Conservation (phyloP, 345 rosid species). For the Aurinia saxatilis region DNA sequence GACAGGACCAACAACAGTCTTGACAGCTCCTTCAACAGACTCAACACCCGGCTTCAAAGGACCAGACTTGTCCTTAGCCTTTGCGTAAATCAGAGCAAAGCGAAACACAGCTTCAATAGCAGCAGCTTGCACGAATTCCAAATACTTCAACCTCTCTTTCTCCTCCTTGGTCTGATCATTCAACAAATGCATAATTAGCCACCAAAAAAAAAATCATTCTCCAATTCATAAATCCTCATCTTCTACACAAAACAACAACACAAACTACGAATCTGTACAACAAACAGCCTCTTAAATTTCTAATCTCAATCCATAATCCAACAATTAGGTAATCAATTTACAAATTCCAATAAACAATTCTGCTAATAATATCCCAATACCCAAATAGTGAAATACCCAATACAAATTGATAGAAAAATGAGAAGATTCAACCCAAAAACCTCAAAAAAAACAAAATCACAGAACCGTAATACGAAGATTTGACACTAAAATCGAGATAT, state of each 20-base stretch:
- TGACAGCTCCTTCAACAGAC: slow-evolving; percentile 73
- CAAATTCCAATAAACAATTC: not conserved
- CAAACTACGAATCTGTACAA: not conserved
- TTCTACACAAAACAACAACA: not conserved
- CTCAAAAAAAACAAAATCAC: not conserved
- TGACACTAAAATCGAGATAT: not conserved
- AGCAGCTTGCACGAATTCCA: slow-evolving; percentile 78
- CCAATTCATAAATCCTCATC: not conserved
- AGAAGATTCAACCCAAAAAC: too few relatives aligned
- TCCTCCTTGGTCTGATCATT: slow-evolving; percentile 25
- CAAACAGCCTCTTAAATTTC: not conserved
- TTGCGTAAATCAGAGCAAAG: slow-evolving; percentile 46
- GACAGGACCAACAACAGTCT: slow-evolving; percentile 73
- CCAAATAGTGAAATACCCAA: not conserved
- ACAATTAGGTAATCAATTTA: not conserved
- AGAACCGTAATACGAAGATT: not conserved
- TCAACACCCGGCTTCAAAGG: slow-evolving; percentile 81
- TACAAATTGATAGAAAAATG: too few relatives aligned
- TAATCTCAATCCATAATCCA: not conserved
- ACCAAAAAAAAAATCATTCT: too few relatives aligned
- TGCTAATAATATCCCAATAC: not conserved
- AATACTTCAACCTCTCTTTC: slow-evolving; percentile 55
- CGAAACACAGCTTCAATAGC: slow-evolving; percentile 48
- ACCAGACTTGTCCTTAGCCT: slow-evolving; percentile 76
- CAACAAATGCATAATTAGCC: slow-evolving; percentile 2